Evolutionary conservation across 1,139 yeast genomes (phyloP).

Genomic region (Nakaseomyces glabratus): DNA sequence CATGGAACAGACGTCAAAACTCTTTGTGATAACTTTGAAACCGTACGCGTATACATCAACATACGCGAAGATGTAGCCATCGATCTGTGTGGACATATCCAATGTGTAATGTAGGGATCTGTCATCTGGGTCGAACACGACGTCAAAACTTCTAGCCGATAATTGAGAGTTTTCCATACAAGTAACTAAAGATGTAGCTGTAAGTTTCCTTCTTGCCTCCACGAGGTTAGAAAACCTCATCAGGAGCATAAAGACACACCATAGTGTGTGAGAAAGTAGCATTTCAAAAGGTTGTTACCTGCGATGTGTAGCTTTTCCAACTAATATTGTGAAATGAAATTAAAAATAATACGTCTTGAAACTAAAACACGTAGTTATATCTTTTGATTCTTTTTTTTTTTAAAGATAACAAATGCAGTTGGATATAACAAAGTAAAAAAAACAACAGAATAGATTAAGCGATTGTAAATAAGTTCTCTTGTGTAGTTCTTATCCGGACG

Average conservation of each 20-base stretch:
- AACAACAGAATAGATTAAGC: too few species aligned
- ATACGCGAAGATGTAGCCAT: conserved; percentile 49
- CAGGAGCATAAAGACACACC: conserved; percentile 19
- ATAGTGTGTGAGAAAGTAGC: conserved; percentile 27
- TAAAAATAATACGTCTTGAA: too few species aligned
- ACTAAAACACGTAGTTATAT: too few species aligned
- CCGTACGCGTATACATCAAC: conserved; percentile 72
- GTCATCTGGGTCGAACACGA: conserved; percentile 59
- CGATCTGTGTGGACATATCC: conserved; percentile 53
- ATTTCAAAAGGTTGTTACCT: too few species aligned
- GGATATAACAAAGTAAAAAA: too few species aligned
- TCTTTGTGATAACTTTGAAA: conserved; percentile 47
- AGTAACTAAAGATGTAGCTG: conserved; percentile 62
- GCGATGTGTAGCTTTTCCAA: too few species aligned
- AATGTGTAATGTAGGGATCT: conserved; percentile 51
- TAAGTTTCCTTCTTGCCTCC: conserved; percentile 35
- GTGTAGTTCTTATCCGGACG: too few species aligned
- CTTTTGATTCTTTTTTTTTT: too few species aligned
- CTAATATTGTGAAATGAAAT: too few species aligned
- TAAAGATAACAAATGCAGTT: too few species aligned
- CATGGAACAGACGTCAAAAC: conserved; percentile 48
- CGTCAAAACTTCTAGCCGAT: conserved; percentile 58
- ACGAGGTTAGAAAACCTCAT: conserved; percentile 10
- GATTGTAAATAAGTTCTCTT: too few species aligned
- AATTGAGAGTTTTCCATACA: conserved; percentile 64